These are phyloP conservation scores for Acidomyces sp. DNA, from an alignment of 495 filamentous ascomycete species.

Conservation along the genomic window DNA sequence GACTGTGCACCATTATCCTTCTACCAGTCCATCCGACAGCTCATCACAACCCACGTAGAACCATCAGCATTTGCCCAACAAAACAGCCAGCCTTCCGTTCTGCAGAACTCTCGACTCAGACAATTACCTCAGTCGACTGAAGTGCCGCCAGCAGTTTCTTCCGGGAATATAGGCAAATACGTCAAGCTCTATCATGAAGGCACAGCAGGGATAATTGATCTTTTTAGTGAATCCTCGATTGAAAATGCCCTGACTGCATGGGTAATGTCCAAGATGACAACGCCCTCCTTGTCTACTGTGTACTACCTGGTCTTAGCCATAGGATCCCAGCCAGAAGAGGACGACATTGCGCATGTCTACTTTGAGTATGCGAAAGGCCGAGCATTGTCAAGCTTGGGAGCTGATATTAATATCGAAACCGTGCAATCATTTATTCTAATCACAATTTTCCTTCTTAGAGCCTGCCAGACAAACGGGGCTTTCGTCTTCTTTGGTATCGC, in stretches of 20 bases:
- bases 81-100: neutral
- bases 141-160: neutral
- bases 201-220: neutral
- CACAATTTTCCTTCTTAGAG: conserved; percentile 47
- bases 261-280: neutral
- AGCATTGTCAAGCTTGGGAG: conserved; percentile 42
- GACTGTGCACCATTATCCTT: conserved; percentile 2
- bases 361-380: conserved; percentile 45
- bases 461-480: conserved; percentile 48
- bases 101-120: neutral
- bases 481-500: conserved; percentile 45
- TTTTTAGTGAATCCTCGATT: neutral
- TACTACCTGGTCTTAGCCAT: conserved; percentile 49
- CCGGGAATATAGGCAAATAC: neutral
- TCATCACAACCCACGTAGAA: neutral
- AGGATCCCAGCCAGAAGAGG: conserved; percentile 43
- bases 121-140: neutral
- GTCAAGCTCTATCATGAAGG: neutral
- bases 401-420: conserved; percentile 42
- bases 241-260: neutral
- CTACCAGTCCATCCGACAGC: neutral
- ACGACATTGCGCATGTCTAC: conserved; percentile 36
- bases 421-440: conserved; percentile 47
- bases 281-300: conserved; percentile 19
- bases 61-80: neutral